Conservation (phyloP, 2,329 filamentous ascomycete genomes). For the Trichoderma sp. region DNA sequence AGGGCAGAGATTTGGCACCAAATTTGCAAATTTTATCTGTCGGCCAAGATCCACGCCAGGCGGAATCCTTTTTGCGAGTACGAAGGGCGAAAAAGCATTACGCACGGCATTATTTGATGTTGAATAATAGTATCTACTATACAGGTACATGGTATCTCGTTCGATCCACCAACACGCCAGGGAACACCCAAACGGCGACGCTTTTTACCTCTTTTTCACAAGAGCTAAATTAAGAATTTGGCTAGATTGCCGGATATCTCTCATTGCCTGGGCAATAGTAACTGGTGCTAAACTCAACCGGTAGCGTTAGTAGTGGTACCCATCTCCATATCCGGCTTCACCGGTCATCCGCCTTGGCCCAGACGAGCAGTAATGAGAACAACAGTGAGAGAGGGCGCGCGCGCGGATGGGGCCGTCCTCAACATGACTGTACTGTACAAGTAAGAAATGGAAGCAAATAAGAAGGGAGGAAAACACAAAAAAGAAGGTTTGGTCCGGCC, state of each 20-base stretch:
- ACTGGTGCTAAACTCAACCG: not conserved
- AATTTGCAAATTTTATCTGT: conserved; percentile 21
- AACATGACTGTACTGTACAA: not conserved
- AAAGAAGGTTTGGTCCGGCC: conserved; percentile 12
- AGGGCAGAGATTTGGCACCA: conserved; percentile 12
- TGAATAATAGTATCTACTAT: not conserved
- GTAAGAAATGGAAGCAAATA: not conserved
- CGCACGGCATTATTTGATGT: conserved; percentile 1
- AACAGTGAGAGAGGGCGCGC: conserved; percentile 4
- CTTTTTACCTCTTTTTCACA: not conserved
- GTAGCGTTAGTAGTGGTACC: conserved; percentile 8
- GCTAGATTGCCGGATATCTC: not conserved
- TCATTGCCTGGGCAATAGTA: conserved; percentile 1
- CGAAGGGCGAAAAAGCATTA: not conserved
- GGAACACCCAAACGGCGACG: not conserved
- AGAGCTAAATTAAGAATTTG: not conserved
- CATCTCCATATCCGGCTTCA: conserved; percentile 18
- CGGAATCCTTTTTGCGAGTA: not conserved
- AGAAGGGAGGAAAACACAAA: not conserved
- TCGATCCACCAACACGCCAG: not conserved
- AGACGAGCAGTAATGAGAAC: not conserved
- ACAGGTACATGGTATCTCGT: not conserved
- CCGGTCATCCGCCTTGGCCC: conserved; percentile 11
- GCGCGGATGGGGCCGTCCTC: not conserved
- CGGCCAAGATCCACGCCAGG: not conserved